Conservation (phyloP, 1,284 basidiomycete genomes). For the Neonothopanus nambi region DNA sequence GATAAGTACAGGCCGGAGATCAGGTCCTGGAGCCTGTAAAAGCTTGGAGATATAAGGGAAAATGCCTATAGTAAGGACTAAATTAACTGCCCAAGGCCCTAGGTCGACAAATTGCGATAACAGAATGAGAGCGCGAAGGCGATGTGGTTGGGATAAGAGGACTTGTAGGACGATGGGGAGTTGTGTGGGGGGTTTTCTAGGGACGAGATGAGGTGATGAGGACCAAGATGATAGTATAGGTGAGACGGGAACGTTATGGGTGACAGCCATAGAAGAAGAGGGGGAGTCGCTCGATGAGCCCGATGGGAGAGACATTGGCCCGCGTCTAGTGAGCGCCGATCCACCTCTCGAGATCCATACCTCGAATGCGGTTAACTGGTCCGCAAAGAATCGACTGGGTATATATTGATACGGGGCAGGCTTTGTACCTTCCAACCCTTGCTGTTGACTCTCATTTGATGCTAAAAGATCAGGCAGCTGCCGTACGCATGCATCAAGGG, state of each 20-base stretch:
- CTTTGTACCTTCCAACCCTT: constrained; percentile 33
- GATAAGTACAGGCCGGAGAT: constrained; percentile 96
- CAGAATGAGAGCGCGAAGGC: constrained; percentile 93
- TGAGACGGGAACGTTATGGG: constrained; percentile 23
- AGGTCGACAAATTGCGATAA: constrained; percentile 97
- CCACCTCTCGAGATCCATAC: constrained; percentile 96
- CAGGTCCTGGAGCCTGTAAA: constrained; percentile 91
- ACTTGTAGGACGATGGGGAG: constrained; percentile 98
- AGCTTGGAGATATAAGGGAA: constrained; percentile 99
- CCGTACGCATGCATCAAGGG: constrained; percentile 92
- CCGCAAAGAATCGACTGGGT: constrained; percentile 94
- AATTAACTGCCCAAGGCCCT: constrained; percentile 97
- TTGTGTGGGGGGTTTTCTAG: constrained; percentile 91
- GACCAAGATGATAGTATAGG: constrained; percentile 8
- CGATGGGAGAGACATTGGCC: constrained; percentile 67
- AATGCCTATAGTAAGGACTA: constrained; percentile 97
- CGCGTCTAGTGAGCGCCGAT: constrained; percentile 76
- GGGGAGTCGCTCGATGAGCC: constrained; percentile 26
- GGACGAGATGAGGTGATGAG: constrained; percentile 58
- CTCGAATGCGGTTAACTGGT: constrained; percentile 96
- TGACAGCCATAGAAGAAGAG: constrained; percentile 2
- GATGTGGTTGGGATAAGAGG: constrained; percentile 93
- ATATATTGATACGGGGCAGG: constrained; percentile 62
- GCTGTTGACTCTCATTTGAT: constrained; percentile 19
- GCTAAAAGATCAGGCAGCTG: constrained; percentile 88